Conservation (phyloP, 2,329 filamentous ascomycete species). For the Fusarium sp. region DNA sequence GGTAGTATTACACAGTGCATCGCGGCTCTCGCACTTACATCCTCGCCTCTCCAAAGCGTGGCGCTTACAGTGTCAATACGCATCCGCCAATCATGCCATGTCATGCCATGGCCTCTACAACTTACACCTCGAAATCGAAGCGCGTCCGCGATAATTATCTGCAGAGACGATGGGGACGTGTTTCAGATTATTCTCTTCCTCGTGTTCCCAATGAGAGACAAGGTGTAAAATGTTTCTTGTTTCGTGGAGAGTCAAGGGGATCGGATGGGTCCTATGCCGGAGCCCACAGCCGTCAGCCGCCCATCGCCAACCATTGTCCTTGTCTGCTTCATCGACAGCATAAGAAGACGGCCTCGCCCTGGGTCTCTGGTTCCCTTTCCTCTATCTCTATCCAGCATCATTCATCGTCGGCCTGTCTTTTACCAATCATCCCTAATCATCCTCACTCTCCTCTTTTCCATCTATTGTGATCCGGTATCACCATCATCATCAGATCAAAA, state of each 20-base stretch:
- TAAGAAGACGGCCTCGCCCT: slow-evolving; percentile 44
- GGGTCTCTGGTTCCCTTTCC: slow-evolving; percentile 30
- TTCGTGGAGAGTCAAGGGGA: slow-evolving; percentile 25
- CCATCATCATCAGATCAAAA: slow-evolving; percentile 27
- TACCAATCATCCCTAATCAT: slow-evolving; percentile 35
- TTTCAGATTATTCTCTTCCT: slow-evolving; percentile 1
- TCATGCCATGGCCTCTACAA: not conserved
- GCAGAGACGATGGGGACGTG: not conserved
- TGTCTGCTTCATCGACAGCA: slow-evolving; percentile 24
- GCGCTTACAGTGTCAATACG: slow-evolving; percentile 30
- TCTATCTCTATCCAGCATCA: not conserved
- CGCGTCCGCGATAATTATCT: slow-evolving; percentile 28
- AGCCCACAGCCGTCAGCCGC: slow-evolving; percentile 12
- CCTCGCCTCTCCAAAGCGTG: not conserved
- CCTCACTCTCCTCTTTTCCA: not conserved
- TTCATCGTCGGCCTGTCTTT: slow-evolving; percentile 41
- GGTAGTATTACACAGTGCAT: slow-evolving; percentile 28
- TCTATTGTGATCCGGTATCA: slow-evolving; percentile 37
- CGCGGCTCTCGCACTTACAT: slow-evolving; percentile 7
- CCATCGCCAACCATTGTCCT: slow-evolving; percentile 38
- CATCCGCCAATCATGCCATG: slow-evolving; percentile 15
- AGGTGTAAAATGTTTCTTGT: slow-evolving; percentile 28
- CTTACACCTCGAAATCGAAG: slow-evolving; percentile 26
- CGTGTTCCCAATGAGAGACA: slow-evolving; percentile 29
- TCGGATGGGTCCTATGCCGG: slow-evolving; percentile 36